Evolutionary conservation across 768 basidiomycete genomes (phyloP).

Genomic region (Leccinellum luteum): DNA sequence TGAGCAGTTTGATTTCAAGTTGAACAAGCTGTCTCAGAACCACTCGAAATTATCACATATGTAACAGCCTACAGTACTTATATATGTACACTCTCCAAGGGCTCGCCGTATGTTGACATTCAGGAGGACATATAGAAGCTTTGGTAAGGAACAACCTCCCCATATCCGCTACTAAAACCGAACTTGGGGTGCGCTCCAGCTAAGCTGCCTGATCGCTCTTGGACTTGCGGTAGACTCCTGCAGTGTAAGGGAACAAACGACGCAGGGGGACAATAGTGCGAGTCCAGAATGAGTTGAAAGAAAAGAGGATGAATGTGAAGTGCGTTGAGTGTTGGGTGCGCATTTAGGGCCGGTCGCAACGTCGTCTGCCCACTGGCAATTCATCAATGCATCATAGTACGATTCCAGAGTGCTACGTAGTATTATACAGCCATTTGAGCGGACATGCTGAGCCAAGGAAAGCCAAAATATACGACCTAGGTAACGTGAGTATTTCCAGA

Average conservation of each 20-base stretch:
- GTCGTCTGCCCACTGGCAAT: no score
- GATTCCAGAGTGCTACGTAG: not conserved
- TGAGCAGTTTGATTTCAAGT: not conserved
- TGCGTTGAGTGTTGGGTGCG: not conserved
- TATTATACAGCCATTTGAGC: not conserved
- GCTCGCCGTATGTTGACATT: not conserved
- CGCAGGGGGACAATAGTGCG: slow-evolving; percentile 39
- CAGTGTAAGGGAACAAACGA: slow-evolving; percentile 8
- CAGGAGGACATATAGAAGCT: slow-evolving; percentile 23
- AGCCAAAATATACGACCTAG: not conserved
- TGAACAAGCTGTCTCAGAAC: not conserved
- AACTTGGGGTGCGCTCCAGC: slow-evolving; percentile 27
- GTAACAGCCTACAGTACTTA: not conserved
- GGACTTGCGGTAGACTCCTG: slow-evolving; percentile 39
- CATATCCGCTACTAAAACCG: slow-evolving; percentile 3
- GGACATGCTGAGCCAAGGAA: not conserved
- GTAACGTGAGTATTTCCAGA: slow-evolving; percentile 10
- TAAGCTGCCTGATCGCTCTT: slow-evolving; percentile 26
- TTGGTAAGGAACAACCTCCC: slow-evolving; percentile 35
- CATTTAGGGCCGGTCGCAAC: slow-evolving; percentile 24
- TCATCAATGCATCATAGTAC: not conserved
- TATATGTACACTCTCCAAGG: not conserved
- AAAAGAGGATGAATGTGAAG: not conserved
- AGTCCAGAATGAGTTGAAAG: slow-evolving; percentile 32
- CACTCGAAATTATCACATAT: not conserved